Percentiles rank a stretch among this genome's conserved stretches.
Conservation (phyloP, 1,139 yeast genomes). For the Dujonia santamariae region DNA sequence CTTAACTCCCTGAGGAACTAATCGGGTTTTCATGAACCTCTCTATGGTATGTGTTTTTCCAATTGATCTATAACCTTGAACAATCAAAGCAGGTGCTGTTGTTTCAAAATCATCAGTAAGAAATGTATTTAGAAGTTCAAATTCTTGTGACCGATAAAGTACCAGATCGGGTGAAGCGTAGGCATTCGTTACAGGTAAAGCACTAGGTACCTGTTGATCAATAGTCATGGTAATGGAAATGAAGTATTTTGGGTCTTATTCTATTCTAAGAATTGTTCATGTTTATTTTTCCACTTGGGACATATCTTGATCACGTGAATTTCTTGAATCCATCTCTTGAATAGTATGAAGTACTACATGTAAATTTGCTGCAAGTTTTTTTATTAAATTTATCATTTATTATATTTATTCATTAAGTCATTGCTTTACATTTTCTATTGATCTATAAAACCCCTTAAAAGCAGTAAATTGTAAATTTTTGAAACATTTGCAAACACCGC, state of each 20-base stretch:
- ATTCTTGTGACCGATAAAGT: conserved; percentile 22
- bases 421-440: background rate
- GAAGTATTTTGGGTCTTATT: no score
- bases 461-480: conserved; percentile 54
- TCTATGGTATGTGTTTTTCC: conserved; percentile 37
- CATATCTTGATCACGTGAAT: no score
- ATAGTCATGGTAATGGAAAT: no score
- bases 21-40: conserved; percentile 19
- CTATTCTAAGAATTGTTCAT: no score
- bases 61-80: conserved; percentile 41
- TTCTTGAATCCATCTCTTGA: no score
- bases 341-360: no score
- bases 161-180: background rate
- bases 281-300: no score
- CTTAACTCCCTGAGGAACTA: conserved; percentile 17
- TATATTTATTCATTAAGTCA: background rate
- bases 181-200: background rate
- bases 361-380: no score
- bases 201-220: no score
- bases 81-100: conserved; percentile 28
- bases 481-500: conserved; percentile 59
- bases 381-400: background rate
- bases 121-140: conserved; percentile 27
- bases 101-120: conserved; percentile 18
- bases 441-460: conserved; percentile 50